These are phyloP conservation scores for Macroventuria anomochaeta DNA, from an alignment of 2,329 filamentous ascomycete genomes.

Conservation along the genomic window DNA sequence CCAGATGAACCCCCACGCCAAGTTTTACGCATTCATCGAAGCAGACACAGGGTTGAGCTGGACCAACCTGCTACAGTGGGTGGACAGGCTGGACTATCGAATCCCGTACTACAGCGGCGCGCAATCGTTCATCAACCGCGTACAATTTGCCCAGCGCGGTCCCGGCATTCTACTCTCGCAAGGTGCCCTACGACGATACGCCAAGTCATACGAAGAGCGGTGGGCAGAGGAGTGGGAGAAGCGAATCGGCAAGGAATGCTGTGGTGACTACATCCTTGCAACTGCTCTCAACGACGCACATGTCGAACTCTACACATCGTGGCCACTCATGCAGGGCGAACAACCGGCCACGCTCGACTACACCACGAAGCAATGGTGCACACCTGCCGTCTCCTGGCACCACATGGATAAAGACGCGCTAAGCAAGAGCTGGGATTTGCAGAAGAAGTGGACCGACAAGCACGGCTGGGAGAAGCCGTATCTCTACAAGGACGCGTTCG, in stretches of 20 bases:
- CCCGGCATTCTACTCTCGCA: slow-evolving; percentile 53
- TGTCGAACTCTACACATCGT: slow-evolving; percentile 47
- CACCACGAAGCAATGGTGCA: slow-evolving; percentile 51
- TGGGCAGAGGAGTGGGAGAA: slow-evolving; percentile 45
- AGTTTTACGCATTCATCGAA: slow-evolving; percentile 47
- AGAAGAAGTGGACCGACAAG: slow-evolving; percentile 42
- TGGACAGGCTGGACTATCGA: slow-evolving; percentile 48
- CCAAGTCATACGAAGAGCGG: slow-evolving; percentile 40
- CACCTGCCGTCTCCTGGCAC: slow-evolving; percentile 51
- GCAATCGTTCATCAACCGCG: slow-evolving; percentile 44
- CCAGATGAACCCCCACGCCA: slow-evolving; percentile 35
- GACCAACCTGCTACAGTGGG: slow-evolving; percentile 50
- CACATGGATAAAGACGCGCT: slow-evolving; percentile 34
- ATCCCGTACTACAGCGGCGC: slow-evolving; percentile 53
- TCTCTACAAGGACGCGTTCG: slow-evolving; percentile 43
- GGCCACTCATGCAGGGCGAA: slow-evolving; percentile 54
- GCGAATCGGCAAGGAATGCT: slow-evolving; percentile 42
- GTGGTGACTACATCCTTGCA: slow-evolving; percentile 48
- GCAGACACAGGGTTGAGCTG: slow-evolving; percentile 45
- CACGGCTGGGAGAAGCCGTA: slow-evolving; percentile 45
- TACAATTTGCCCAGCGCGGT: slow-evolving; percentile 52
- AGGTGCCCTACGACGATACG: slow-evolving; percentile 46
- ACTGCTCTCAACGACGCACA: slow-evolving; percentile 44
- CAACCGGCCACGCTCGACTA: slow-evolving; percentile 51
- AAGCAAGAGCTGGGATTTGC: slow-evolving; percentile 38